A percentile compares a stretch with the other conserved stretches of the same genome.
These are phyloP conservation scores for Leptomonas pyrrhocoris DNA, from an alignment of 208 protist genomes.

Conservation along the genomic window DNA sequence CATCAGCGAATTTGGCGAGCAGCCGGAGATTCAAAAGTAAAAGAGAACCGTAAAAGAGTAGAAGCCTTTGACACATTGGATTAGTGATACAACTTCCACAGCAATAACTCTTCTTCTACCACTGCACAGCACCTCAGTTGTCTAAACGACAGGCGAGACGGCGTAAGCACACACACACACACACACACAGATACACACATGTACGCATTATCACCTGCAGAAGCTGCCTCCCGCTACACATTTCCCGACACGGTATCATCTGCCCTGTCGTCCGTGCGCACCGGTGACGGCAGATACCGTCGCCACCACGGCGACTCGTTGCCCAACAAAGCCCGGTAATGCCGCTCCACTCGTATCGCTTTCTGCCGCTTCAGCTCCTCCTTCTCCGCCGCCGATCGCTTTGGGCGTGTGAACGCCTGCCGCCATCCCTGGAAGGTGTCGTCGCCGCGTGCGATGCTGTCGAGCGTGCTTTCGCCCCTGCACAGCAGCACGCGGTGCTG, in stretches of 20 bases:
- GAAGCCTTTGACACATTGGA: no score
- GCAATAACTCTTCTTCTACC: no score
- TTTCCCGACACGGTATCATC: conserved; percentile 29
- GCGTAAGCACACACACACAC: no score
- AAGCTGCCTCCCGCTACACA: conserved; percentile 1
- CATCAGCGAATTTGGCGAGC: no score
- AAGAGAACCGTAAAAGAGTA: no score
- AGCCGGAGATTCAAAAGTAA: no score
- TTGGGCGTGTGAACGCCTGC: background rate
- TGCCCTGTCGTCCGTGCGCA: conserved; percentile 41
- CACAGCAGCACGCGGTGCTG: conserved; percentile 42
- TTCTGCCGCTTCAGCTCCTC: conserved; percentile 8
- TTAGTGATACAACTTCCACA: no score
- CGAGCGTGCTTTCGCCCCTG: conserved; percentile 52
- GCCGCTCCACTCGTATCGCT: conserved; percentile 28
- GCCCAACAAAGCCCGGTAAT: conserved; percentile 36
- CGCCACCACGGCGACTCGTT: conserved; percentile 49
- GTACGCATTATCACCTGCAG: no score
- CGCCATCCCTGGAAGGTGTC: conserved; percentile 3
- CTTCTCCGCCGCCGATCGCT: conserved; percentile 21
- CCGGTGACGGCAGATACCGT: conserved; percentile 33
- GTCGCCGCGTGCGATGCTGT: conserved; percentile 32
- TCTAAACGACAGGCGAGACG: no score
- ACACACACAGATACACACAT: no score
- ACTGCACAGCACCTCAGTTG: no score